A percentile compares a stretch with the other conserved stretches of the same genome.
phyloP scores from a whole-genome alignment of 2,329 filamentous ascomycete species.

The Penicillium italicum region DNA sequence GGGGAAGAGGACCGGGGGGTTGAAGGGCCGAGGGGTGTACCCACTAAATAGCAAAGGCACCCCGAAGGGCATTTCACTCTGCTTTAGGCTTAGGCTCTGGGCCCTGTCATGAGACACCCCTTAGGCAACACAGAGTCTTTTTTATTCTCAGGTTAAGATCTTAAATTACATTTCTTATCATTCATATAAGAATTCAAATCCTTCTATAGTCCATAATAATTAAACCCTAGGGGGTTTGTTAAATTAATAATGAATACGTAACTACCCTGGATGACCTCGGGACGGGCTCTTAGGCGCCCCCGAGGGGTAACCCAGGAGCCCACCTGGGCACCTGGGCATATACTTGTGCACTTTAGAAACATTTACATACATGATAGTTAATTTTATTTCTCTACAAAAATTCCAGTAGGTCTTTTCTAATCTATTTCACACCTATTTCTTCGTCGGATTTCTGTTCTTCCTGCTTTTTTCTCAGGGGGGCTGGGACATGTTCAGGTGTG shows the following conservation, averaged over 20 bases:
- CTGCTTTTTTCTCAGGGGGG: background rate
- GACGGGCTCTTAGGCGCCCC: background rate
- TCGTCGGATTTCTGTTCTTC: background rate
- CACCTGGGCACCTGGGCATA: background rate
- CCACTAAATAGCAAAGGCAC: constrained; percentile 20
- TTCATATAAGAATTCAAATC: no score
- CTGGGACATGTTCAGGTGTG: background rate
- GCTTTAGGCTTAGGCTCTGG: constrained; percentile 26
- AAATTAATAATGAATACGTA: background rate
- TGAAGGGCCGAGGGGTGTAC: constrained; percentile 10
- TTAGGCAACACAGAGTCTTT: background rate
- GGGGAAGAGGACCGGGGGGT: constrained; percentile 13
- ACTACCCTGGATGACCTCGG: background rate
- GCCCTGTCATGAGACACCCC: constrained; percentile 1
- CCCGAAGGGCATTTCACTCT: constrained; percentile 12
- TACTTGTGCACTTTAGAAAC: background rate
- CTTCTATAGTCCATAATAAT: background rate
- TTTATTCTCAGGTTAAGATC: no score
- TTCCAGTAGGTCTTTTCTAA: background rate
- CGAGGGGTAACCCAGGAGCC: background rate
- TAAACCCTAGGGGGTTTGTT: no score
- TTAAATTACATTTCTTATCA: background rate
- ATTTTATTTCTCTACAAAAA: background rate
- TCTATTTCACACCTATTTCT: background rate
- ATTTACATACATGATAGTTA: background rate